phyloP scores from a whole-genome alignment of 106 monocot species.

The Dioscorea zingiberensis region DNA sequence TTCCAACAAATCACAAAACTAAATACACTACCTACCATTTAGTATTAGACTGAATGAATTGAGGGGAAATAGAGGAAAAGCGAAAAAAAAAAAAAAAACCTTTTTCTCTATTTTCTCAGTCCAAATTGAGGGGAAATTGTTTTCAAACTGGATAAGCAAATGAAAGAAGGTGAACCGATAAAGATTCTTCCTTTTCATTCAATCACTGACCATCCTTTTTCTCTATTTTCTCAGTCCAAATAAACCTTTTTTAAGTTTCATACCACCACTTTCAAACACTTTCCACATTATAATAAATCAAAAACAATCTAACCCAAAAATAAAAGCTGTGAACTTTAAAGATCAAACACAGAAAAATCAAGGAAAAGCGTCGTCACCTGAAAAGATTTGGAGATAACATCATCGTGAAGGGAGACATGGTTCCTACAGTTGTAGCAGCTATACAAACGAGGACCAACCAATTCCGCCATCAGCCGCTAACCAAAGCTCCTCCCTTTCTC shows the following conservation, averaged over 20 bases:
- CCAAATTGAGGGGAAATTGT: too few species aligned
- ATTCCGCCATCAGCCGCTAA: slow-evolving; percentile 36
- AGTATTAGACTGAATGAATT: not conserved
- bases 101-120: too few species aligned
- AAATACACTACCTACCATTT: not conserved
- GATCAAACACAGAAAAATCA: too few species aligned
- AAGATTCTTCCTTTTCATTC: too few species aligned
- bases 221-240: not conserved
- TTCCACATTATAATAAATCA: not conserved
- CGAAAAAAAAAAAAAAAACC: not conserved
- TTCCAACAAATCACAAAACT: not conserved
- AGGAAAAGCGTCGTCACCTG: slow-evolving; percentile 36
- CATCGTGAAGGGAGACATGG: slow-evolving; percentile 77
- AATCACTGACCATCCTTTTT: too few species aligned
- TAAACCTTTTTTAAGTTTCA: not conserved
- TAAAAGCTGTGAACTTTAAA: too few species aligned
- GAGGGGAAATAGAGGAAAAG: not conserved
- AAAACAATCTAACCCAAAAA: not conserved
- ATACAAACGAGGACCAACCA: slow-evolving; percentile 62
- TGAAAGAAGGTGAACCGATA: too few species aligned
- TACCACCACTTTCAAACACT: not conserved
- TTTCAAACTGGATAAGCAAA: not conserved
- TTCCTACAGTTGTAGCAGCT: slow-evolving; percentile 89
- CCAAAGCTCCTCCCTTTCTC: not conserved
- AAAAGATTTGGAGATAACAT: slow-evolving; percentile 85